Conservation (phyloP, 2,329 filamentous ascomycete genomes). For the Colletotrichum chlorophyti region DNA sequence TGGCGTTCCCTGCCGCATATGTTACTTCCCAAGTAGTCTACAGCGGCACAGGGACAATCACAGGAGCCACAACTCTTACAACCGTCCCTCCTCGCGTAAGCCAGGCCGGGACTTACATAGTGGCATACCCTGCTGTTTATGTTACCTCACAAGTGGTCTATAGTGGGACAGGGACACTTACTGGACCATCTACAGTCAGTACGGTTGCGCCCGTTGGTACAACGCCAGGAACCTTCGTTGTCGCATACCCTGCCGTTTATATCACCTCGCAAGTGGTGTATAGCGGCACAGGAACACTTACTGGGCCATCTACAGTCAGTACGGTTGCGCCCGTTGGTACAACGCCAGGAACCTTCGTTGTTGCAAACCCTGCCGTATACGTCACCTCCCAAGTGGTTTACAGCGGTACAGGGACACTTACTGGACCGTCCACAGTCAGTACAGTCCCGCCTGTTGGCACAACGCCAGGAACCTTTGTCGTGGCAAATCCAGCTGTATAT, state of each 20-base stretch:
- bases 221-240: conserved; percentile 19
- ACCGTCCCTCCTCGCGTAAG: conserved; percentile 14
- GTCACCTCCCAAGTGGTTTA: background rate
- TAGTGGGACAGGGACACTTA: background rate
- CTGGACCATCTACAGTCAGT: background rate
- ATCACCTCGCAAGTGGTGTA: conserved; percentile 11
- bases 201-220: conserved; percentile 16
- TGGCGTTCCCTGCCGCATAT: background rate
- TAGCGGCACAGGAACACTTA: conserved; percentile 5
- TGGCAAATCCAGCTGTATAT: background rate
- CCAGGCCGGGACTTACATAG: conserved; percentile 6
- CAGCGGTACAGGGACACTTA: conserved; percentile 7
- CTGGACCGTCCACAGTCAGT: background rate
- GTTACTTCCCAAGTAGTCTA: conserved; percentile 4
- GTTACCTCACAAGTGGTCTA: conserved; percentile 3
- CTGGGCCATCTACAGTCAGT: conserved; percentile 1
- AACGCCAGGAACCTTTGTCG: conserved; percentile 14
- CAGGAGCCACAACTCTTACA: conserved; percentile 1
- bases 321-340: conserved; percentile 15
- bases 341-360: conserved; percentile 16
- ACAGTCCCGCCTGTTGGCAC: conserved; percentile 15
- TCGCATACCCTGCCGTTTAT: background rate
- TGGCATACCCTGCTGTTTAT: conserved; percentile 6
- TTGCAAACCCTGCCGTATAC: conserved; percentile 8
- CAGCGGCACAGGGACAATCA: background rate